A percentile compares a stretch with the other conserved stretches of the same genome.
Evolutionary conservation across 257 asterid species (phyloP).

Genomic region (Rubia yunnanensis): DNA sequence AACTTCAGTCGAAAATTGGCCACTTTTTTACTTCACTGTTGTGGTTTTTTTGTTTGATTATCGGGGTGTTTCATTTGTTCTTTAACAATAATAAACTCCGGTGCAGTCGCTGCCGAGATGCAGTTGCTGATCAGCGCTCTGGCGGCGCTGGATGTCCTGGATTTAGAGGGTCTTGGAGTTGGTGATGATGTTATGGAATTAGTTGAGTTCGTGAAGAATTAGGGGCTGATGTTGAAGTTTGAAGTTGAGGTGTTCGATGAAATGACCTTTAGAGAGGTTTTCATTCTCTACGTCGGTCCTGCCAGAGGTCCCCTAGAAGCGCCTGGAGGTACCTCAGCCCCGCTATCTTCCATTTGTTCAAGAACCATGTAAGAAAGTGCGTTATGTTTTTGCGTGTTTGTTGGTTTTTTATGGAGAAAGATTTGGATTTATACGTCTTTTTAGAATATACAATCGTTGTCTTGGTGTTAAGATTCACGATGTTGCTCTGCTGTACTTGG

Average conservation of each 20-base stretch:
- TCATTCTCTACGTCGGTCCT: conserved; percentile 21
- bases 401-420: too few relatives aligned
- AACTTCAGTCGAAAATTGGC: too few relatives aligned
- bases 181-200: conserved; percentile 45
- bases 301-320: too few relatives aligned
- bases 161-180: conserved; percentile 22
- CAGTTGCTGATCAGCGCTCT: conserved; percentile 37
- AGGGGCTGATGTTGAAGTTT: conserved; percentile 27
- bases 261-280: conserved; percentile 21
- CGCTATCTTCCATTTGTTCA: too few relatives aligned
- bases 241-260: conserved; percentile 42
- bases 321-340: too few relatives aligned
- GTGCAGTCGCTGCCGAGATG: conserved; percentile 38
- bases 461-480: conserved; percentile 11
- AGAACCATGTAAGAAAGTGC: too few relatives aligned
- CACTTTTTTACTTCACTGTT: too few relatives aligned
- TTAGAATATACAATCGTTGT: conserved; percentile 9
- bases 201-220: conserved; percentile 43
- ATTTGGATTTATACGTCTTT: too few relatives aligned
- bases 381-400: too few relatives aligned
- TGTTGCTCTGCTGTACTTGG: conserved; percentile 61
- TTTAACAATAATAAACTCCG: conserved; percentile 40
- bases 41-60: too few relatives aligned
- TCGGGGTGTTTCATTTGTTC: too few relatives aligned
- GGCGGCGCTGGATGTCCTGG: conserved; percentile 58